Evolutionary conservation across 768 basidiomycete species (phyloP).

Genomic region (Lactarius trivialis): DNA sequence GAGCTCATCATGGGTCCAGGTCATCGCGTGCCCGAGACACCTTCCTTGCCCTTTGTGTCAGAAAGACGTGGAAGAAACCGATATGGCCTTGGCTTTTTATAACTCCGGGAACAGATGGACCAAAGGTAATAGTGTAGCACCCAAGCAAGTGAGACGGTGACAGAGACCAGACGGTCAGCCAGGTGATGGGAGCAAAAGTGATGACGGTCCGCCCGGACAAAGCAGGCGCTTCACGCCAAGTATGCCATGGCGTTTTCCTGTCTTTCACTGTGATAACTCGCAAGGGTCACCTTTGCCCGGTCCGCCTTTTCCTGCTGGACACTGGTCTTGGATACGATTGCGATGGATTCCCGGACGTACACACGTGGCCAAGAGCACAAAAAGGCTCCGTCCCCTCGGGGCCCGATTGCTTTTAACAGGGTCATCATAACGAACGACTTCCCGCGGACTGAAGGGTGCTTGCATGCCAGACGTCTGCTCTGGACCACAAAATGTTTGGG

Average conservation of each 20-base stretch:
- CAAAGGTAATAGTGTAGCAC: constrained; percentile 4
- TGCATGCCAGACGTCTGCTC: not conserved
- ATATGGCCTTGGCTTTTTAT: not conserved
- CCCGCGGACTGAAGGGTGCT: not conserved
- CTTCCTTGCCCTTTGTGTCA: not conserved
- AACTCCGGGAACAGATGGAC: not conserved
- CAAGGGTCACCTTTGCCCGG: constrained; percentile 4
- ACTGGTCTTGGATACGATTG: not conserved
- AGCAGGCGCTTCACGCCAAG: constrained; percentile 1
- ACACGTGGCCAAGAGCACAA: not conserved
- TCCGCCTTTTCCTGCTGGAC: not conserved
- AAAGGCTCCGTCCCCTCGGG: not conserved
- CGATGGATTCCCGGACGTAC: not conserved
- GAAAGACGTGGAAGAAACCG: not conserved
- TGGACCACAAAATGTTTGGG: not conserved
- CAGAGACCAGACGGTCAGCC: not conserved
- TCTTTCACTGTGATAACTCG: constrained; percentile 16
- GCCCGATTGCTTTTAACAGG: not conserved
- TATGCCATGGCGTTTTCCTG: not conserved
- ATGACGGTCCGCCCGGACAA: constrained; percentile 10
- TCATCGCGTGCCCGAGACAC: constrained; percentile 2
- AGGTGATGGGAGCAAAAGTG: constrained; percentile 11
- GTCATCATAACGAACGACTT: not conserved
- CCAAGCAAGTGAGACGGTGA: constrained; percentile 2
- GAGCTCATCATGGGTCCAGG: constrained; percentile 1